Evolutionary conservation across 129 eudicot species (phyloP).

Genomic region (Helianthus tuberosus): DNA sequence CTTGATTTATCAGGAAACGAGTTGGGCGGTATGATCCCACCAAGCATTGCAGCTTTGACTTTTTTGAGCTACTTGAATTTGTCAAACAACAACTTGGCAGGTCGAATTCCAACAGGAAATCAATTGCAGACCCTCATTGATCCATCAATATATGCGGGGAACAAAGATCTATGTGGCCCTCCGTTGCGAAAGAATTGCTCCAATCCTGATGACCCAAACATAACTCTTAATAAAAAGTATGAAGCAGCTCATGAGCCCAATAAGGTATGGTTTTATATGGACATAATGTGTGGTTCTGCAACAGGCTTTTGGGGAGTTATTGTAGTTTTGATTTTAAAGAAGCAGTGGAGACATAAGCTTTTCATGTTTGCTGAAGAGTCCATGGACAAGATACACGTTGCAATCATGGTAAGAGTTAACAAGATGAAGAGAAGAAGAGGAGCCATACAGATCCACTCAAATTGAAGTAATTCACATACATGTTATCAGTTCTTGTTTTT

Average conservation of each 20-base stretch:
- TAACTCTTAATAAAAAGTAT: not conserved
- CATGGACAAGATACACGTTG: not conserved
- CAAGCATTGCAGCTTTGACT: too few species aligned
- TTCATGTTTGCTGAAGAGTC: not conserved
- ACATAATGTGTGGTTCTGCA: not conserved
- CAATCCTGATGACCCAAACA: not conserved
- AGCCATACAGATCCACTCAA: not conserved
- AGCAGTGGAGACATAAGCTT: not conserved
- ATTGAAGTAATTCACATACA: not conserved
- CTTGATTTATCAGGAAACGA: conserved; percentile 26
- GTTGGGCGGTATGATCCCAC: conserved; percentile 10
- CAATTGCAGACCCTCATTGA: not conserved
- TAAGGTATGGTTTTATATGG: not conserved
- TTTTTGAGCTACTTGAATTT: too few species aligned
- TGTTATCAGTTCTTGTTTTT: not conserved
- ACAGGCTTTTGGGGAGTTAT: not conserved
- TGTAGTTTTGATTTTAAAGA: not conserved
- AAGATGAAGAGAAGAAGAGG: not conserved
- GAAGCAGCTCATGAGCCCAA: not conserved
- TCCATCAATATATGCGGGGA: not conserved
- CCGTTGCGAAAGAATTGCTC: not conserved
- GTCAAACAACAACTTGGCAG: not conserved
- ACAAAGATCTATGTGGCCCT: not conserved
- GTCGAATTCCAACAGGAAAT: not conserved
- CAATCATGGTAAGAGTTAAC: not conserved